Base-by-base conservation (phyloP, 1,139 yeast genomes). In the Debaryomyces udenii region DNA sequence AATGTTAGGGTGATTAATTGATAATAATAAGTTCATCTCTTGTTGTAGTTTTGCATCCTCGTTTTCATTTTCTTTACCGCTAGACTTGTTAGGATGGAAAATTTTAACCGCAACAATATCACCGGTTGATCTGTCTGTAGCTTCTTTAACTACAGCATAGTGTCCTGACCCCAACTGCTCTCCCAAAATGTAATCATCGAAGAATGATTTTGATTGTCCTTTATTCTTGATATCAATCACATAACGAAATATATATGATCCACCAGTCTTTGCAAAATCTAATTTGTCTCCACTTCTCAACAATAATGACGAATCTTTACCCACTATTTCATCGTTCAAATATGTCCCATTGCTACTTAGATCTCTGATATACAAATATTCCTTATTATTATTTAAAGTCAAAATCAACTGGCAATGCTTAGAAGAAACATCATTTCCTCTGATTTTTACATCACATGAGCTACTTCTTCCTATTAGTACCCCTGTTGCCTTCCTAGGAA, bases 81-180 rank as follows among this genome's bases (percentile, higher is more conserved):
- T 27, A 7, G 70, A 52, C 46, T 73, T 76, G 44, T 80, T 81
- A 0, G 90, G 88, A 55, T 84, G 86, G 57, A 85, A 84, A n/a
- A 85, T 81, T 55, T 85, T 85, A 3, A 85, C 87, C 0, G 93
- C 93, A 31, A 81, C 85, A 1, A 74, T 61, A 42, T 75, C 75
- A 0, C 88, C 88, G 0, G 82, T 73, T 11, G 63, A 59, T 48
- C 81, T 74, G 48, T 78, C 74, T 16, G 73, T 66, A 2, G 89
- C 89, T 48, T 83, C 88, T 55, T 80, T 82, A 2, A 86, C 94
- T 14, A 81, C 79, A 1, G 93, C 93, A 57, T 85, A 86, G 61
- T 84, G 93, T 0, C 94, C 94, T 3, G 84, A 66, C 0, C 94
- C 94, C 20, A 86, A 62, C 48, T 82, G 80, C 42, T 68, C 70